These are phyloP conservation scores for Trichoderma lentiforme DNA, from an alignment of 2,329 filamentous ascomycete species.

Conservation along the genomic window DNA sequence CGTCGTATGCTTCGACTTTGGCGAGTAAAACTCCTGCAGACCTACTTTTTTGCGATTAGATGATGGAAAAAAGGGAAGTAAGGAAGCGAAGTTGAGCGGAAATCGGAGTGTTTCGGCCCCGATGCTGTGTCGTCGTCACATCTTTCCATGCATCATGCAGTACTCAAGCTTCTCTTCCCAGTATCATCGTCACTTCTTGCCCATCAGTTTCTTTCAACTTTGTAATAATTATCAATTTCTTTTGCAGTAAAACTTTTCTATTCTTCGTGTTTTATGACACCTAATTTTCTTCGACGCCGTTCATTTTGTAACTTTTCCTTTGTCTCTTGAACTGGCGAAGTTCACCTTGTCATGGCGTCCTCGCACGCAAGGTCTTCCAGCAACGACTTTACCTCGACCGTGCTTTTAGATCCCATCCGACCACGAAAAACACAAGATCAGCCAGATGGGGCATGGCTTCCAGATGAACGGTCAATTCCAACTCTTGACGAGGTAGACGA, in stretches of 20 bases:
- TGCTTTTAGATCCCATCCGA: not conserved
- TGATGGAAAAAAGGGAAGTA: not conserved
- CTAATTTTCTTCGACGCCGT: not conserved
- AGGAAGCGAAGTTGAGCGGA: not conserved
- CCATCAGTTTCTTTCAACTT: not conserved
- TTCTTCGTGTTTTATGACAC: not conserved
- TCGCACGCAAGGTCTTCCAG: constrained; percentile 10
- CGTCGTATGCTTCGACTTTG: not conserved
- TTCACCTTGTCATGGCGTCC: not conserved
- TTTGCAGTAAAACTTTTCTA: not conserved
- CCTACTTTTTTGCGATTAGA: not conserved
- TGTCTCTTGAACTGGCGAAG: not conserved
- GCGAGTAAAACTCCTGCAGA: not conserved
- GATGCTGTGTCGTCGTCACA: not conserved
- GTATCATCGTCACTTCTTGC: not conserved
- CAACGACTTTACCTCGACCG: constrained; percentile 1
- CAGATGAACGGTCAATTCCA: not conserved
- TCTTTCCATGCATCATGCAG: not conserved
- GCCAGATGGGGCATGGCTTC: not conserved
- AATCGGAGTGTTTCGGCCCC: not conserved
- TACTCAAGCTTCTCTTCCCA: not conserved
- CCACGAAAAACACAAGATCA: not conserved
- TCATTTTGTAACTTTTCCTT: not conserved
- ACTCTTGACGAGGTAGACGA: not conserved
- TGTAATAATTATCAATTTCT: not conserved